Base-by-base conservation (phyloP, 768 basidiomycete genomes). In the Hysterangium stoloniferum region DNA sequence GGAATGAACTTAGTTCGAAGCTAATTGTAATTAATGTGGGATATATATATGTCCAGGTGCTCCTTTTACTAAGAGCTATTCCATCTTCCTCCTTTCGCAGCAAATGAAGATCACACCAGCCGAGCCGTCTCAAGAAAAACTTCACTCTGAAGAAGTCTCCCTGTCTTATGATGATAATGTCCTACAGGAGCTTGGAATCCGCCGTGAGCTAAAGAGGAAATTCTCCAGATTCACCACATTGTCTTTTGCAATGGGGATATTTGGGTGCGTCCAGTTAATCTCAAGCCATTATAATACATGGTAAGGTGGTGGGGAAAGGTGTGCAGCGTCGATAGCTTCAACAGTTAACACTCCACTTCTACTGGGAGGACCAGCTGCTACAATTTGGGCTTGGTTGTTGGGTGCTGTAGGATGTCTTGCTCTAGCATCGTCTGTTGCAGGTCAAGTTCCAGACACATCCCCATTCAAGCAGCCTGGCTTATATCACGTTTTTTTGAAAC, bases 341-440 rank as follows among this genome's bases (percentile, higher is more conserved):
- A 71, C 69, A 0, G 65, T 70, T 59, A 66, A 67, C 50, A 70
- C 69, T 1, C 69, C 69, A 1, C 53, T 71, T 36, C 40, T 63
- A 3, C 56, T 61, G 20, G 69, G 69, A 28, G 69, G 69, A 32
- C 65, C 69, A 11, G 66, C 68, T 6, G 61, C 63, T 1, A 68
- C 69, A 9, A 63, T 68, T 1, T 68, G 68, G 68, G 65, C 64
- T 52, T 69, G 67, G 67, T 61, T 69, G 41, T 45, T 63, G 22
- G 66, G 65, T 38, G 54, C 63, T 52, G 61, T 42, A 4, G 35
- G 55, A 13, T 37, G 54, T 44, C 19, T 37, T 27, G 49, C 55
- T 15, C 15, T 52, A 17, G 25, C 31, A 12, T 25, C 46, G 20
- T 44, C 45, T 2, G 37, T 50, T 29, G 37, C 50, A 34, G 40